phyloP scores from a whole-genome alignment of 306 rosid species.

The Cicer chorassanicum region DNA sequence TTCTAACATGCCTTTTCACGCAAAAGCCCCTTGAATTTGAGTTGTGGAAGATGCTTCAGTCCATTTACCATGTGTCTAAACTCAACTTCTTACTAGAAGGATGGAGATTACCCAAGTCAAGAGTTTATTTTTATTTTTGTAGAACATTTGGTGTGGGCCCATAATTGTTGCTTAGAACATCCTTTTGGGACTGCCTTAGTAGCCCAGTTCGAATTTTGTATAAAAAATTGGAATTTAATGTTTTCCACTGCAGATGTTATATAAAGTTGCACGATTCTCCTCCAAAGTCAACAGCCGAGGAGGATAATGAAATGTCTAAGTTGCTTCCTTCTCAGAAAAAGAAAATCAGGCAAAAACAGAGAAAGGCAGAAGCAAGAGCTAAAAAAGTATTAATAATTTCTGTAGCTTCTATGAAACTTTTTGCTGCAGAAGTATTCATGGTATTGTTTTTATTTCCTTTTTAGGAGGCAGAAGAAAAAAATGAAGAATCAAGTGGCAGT shows the following conservation, averaged over 20 bases:
- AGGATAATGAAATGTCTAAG: conserved; percentile 83
- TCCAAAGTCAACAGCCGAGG: conserved; percentile 73
- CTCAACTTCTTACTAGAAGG: background rate
- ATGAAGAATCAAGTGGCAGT: conserved; percentile 71
- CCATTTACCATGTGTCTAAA: background rate
- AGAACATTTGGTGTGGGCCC: conserved; percentile 11
- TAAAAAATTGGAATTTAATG: conserved; percentile 20
- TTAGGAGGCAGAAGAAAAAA: conserved; percentile 94
- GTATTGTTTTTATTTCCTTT: conserved; percentile 42
- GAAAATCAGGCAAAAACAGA: conserved; percentile 95
- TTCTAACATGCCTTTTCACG: background rate
- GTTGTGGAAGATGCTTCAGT: background rate
- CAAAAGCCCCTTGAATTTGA: background rate
- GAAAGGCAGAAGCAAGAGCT: conserved; percentile 97
- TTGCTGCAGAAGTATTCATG: conserved; percentile 33
- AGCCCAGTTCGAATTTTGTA: background rate
- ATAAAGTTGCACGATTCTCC: conserved; percentile 89
- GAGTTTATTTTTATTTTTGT: background rate
- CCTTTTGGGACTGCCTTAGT: conserved; percentile 17
- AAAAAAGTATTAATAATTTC: conserved; percentile 67
- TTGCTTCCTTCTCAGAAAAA: conserved; percentile 95
- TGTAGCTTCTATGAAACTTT: conserved; percentile 41
- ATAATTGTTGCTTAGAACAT: conserved; percentile 21
- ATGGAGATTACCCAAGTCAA: background rate
- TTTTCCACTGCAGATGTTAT: conserved; percentile 74